Conservation (phyloP, 2,329 filamentous ascomycete genomes). For the Aureobasidium lini region DNA sequence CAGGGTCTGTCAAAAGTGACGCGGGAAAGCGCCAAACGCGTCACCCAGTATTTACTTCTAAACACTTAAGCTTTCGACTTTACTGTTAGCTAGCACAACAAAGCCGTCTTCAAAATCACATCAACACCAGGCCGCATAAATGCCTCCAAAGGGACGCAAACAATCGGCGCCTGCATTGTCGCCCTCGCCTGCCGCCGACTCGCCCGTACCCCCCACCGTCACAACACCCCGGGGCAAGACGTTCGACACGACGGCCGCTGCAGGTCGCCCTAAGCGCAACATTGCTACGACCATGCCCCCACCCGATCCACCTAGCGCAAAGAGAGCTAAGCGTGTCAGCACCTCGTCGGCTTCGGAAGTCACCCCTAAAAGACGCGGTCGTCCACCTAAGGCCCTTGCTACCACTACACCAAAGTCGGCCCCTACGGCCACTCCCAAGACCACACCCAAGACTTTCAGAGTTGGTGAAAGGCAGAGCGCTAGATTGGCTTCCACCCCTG, state of each 20-base stretch:
- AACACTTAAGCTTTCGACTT: not conserved
- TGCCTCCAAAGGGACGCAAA: constrained; percentile 14
- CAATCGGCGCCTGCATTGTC: not conserved
- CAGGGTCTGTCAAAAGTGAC: not conserved
- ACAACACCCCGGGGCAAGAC: constrained; percentile 22
- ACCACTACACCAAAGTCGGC: not conserved
- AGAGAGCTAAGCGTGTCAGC: constrained; percentile 2
- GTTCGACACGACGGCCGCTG: constrained; percentile 22
- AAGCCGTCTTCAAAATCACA: not conserved
- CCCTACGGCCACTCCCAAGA: not conserved
- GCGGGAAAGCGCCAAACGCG: not conserved
- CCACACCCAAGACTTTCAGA: not conserved
- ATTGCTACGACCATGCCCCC: constrained; percentile 3
- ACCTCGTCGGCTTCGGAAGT: not conserved
- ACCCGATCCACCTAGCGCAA: not conserved
- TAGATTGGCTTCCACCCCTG: constrained; percentile 8
- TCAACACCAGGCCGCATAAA: not conserved
- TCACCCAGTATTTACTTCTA: constrained; percentile 7
- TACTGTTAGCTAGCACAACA: not conserved
- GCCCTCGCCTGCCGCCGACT: not conserved
- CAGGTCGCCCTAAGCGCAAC: constrained; percentile 13
- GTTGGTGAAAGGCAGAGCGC: constrained; percentile 14
- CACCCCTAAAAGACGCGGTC: constrained; percentile 25
- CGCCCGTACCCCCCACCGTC: constrained; percentile 15
- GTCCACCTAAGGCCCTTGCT: constrained; percentile 17